These are phyloP conservation scores for Chrysanthemum lavandulifolium DNA, from an alignment of 129 eudicot genomes.

Conservation along the genomic window DNA sequence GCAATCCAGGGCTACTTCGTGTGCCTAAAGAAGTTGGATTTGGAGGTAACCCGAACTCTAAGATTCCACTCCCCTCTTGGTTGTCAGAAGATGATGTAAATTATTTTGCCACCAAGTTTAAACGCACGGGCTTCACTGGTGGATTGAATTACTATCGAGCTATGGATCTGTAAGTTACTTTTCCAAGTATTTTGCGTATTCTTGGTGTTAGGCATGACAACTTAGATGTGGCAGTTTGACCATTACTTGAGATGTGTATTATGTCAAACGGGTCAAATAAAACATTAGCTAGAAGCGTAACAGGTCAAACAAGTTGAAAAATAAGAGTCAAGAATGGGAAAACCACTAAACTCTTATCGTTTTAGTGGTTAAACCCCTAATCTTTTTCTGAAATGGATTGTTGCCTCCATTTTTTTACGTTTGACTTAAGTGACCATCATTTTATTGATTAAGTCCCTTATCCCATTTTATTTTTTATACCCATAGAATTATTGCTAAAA, in stretches of 20 bases:
- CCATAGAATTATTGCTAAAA: too few species aligned
- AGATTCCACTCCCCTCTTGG: constrained; percentile 69
- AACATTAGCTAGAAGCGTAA: background rate
- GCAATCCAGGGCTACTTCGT: constrained; percentile 52
- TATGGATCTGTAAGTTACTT: constrained; percentile 66
- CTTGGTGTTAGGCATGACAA: background rate
- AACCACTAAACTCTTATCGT: too few species aligned
- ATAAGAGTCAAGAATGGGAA: too few species aligned
- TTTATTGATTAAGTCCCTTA: too few species aligned
- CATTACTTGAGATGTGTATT: background rate
- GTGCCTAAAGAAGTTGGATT: constrained; percentile 65
- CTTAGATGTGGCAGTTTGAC: background rate
- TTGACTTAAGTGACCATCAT: too few species aligned
- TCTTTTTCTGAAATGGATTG: background rate
- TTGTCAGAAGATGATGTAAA: constrained; percentile 70
- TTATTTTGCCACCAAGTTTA: constrained; percentile 60
- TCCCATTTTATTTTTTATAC: too few species aligned
- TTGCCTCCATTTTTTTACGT: background rate
- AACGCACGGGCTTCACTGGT: constrained; percentile 78
- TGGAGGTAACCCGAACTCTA: constrained; percentile 52
- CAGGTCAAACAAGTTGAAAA: background rate
- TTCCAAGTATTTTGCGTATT: background rate
- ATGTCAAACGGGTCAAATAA: background rate
- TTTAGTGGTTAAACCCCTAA: background rate
- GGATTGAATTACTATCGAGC: constrained; percentile 85